A percentile compares a stretch with the other conserved stretches of the same genome.
Conservation (phyloP, 2,329 filamentous ascomycete species). For the Pezicula neosporulosa region DNA sequence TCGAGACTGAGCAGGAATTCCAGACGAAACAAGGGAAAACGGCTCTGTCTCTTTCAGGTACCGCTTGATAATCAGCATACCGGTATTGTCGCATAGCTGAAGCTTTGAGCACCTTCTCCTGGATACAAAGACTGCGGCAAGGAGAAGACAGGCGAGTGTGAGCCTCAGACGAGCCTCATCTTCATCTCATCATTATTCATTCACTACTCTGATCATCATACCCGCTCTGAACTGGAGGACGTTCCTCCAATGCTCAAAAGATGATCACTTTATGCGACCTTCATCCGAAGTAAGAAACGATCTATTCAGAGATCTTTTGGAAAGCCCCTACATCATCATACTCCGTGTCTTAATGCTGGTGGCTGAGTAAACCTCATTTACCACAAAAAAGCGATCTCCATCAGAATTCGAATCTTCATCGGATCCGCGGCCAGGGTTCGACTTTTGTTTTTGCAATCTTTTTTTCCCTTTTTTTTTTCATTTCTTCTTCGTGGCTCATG, state of each 20-base stretch:
- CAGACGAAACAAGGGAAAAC: background rate
- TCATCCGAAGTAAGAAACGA: background rate
- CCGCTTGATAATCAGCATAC: no score
- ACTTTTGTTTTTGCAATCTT: background rate
- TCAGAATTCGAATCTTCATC: background rate
- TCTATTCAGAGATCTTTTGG: background rate
- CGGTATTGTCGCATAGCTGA: background rate
- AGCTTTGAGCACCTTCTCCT: background rate
- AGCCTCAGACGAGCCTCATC: background rate
- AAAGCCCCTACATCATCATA: no score
- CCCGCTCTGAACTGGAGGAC: background rate
- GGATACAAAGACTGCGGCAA: background rate
- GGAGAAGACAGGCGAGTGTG: background rate
- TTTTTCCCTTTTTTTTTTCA: background rate
- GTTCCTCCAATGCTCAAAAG: no score
- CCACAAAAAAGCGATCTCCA: no score
- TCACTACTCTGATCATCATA: background rate
- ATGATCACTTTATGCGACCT: background rate
- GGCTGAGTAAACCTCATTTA: background rate
- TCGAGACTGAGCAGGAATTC: background rate
- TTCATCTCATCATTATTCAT: background rate
- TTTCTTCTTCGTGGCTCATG: no score
- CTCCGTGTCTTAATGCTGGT: no score
- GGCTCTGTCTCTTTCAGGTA: background rate
- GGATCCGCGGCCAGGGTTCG: background rate